phyloP scores from a whole-genome alignment of 2,329 filamentous ascomycete genomes.

The Sporothrix curviconia region DNA sequence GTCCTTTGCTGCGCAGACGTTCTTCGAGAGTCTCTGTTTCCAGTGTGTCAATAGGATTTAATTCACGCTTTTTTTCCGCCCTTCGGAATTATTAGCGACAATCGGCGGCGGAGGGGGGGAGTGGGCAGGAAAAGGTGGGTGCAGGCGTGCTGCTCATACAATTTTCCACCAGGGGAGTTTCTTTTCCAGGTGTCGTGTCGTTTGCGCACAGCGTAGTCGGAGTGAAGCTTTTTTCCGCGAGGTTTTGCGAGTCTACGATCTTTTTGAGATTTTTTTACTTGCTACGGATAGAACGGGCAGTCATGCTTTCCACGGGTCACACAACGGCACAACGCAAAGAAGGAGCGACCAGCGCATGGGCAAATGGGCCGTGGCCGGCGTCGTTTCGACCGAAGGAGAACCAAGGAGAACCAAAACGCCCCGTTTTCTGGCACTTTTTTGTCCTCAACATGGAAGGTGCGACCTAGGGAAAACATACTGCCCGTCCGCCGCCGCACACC shows the following conservation, averaged over 20 bases:
- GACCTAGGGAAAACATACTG: slow-evolving; percentile 2
- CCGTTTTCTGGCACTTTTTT: background rate
- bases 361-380: background rate
- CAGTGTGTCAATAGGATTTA: background rate
- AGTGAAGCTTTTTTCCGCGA: background rate
- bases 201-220: background rate
- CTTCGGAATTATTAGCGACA: slow-evolving; percentile 1
- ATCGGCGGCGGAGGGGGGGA: background rate
- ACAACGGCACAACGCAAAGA: background rate
- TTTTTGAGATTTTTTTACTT: no score
- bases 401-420: background rate
- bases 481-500: background rate
- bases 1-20: background rate
- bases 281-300: no score
- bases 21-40: no score
- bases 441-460: background rate
- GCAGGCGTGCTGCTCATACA: background rate
- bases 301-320: background rate
- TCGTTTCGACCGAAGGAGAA: no score
- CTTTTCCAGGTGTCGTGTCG: background rate
- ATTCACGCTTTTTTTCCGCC: background rate
- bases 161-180: background rate
- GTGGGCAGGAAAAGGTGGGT: background rate
- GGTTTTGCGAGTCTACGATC: background rate
- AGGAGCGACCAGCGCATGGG: background rate